Evolutionary conservation across 75 land plant genomes (phyloP).

Genomic region (Cryptomeria japonica): DNA sequence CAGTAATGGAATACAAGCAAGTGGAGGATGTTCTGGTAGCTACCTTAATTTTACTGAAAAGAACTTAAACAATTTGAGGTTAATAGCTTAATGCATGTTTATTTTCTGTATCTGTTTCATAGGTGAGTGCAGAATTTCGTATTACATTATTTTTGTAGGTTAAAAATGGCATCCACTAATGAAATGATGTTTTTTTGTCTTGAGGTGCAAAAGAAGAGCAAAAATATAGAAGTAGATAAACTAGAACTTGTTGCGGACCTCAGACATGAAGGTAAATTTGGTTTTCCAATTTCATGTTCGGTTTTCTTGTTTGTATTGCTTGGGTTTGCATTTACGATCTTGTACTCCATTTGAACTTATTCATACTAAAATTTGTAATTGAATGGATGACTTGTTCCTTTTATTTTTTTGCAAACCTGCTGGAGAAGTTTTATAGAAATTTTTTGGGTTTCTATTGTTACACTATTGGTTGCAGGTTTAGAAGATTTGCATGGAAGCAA

Average conservation of each 20-base stretch:
- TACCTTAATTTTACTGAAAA: neutral
- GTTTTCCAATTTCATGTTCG: neutral
- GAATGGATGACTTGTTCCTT: neutral
- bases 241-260: constrained; percentile 1
- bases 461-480: neutral
- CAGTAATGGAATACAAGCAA: neutral
- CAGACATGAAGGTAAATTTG: constrained; percentile 11
- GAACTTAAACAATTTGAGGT: neutral
- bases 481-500: neutral
- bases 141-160: neutral
- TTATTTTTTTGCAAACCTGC: neutral
- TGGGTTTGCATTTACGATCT: neutral
- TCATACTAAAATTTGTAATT: neutral
- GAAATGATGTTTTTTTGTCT: neutral
- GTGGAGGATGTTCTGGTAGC: constrained; percentile 2
- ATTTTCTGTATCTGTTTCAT: constrained; percentile 2
- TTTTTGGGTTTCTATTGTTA: neutral
- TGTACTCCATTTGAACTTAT: neutral
- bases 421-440: neutral
- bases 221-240: constrained; percentile 10
- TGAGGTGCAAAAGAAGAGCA: constrained; percentile 5
- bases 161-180: neutral
- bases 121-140: neutral
- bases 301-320: neutral
- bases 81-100: neutral